Evolutionary conservation across 441 rosid species (phyloP).

Genomic region (Euphorbia schlechtendalii): DNA sequence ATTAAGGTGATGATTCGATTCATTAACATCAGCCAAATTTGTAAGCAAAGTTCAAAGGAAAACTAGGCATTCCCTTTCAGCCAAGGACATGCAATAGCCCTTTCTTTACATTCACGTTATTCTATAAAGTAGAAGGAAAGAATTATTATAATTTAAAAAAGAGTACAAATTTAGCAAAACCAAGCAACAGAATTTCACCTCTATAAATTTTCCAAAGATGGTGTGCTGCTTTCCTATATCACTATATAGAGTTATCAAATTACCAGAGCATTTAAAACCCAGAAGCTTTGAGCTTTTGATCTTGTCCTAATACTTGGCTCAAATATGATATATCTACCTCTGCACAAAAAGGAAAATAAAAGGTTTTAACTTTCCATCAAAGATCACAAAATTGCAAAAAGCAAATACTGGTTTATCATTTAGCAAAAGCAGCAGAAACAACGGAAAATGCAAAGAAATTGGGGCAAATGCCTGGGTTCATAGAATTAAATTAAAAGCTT

Average conservation of each 20-base stretch:
- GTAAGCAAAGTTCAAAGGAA: conserved; percentile 1
- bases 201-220: conserved; percentile 20
- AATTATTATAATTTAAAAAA: conserved; percentile 19
- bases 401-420: not conserved
- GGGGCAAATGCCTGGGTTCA: not conserved
- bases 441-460: not conserved
- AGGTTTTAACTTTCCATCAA: not conserved
- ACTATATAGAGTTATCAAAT: not conserved
- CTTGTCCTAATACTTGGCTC: not conserved
- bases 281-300: conserved; percentile 22
- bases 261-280: conserved; percentile 23
- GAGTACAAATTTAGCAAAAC: conserved; percentile 30
- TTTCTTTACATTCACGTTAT: conserved; percentile 29
- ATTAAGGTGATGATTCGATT: conserved; percentile 11
- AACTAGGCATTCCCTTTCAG: conserved; percentile 25
- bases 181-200: conserved; percentile 28
- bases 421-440: conserved; percentile 2
- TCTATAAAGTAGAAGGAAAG: conserved; percentile 19
- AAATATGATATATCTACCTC: conserved; percentile 29
- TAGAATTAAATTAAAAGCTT: not conserved
- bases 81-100: conserved; percentile 14
- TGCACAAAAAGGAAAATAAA: conserved; percentile 19
- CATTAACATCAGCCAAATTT: conserved; percentile 13
- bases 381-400: not conserved
- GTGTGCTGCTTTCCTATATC: conserved; percentile 19